These are phyloP conservation scores for Aureobasidium sp. DNA, from an alignment of 2,329 filamentous ascomycete genomes.

Conservation along the genomic window DNA sequence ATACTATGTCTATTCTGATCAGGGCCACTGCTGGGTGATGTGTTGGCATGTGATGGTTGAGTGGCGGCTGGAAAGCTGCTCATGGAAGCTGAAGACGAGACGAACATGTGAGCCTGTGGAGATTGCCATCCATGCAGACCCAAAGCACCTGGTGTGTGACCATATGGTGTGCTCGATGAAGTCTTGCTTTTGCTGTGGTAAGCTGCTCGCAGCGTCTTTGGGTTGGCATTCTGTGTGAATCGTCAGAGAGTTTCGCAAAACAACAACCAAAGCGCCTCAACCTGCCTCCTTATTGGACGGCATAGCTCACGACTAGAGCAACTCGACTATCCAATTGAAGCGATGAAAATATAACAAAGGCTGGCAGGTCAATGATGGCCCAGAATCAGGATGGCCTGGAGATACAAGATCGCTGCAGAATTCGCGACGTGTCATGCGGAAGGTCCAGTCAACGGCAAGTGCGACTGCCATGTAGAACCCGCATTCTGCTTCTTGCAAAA, in stretches of 20 bases:
- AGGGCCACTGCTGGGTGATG: background rate
- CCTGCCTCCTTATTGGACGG: slow-evolving; percentile 5
- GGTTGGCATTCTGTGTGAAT: background rate
- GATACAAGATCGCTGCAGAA: background rate
- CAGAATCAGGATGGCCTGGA: background rate
- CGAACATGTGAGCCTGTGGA: slow-evolving; percentile 12
- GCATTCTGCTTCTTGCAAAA: background rate
- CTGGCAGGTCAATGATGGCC: background rate
- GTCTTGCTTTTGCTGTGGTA: background rate
- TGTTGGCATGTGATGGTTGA: background rate
- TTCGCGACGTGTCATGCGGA: background rate
- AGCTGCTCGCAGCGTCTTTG: background rate
- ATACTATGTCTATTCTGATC: background rate
- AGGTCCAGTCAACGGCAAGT: background rate
- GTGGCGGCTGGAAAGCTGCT: background rate
- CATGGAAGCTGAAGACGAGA: background rate
- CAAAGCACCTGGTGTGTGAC: background rate
- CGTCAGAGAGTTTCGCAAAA: background rate
- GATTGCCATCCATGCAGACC: background rate
- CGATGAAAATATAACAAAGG: background rate
- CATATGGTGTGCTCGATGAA: background rate
- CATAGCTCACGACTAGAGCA: background rate
- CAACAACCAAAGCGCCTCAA: background rate
- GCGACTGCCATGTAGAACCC: background rate
- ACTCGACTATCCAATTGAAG: background rate